Evolutionary conservation across 2,329 filamentous ascomycete genomes (phyloP), one percentile per base, ranked within the genome.

Genomic region (Talaromyces sp.): DNA sequence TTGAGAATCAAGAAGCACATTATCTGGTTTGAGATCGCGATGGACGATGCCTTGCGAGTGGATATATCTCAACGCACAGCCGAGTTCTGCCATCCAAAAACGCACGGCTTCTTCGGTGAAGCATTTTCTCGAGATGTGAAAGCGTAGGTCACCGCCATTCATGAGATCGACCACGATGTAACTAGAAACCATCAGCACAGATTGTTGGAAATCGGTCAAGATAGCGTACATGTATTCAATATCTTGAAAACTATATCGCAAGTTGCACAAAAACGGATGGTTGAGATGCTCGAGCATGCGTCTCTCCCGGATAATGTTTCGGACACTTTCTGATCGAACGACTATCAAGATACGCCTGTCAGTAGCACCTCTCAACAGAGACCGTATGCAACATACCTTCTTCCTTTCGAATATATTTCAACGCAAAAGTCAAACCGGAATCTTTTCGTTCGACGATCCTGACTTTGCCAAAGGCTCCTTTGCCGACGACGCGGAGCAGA

Each of bases 341-440:
- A 99, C 93, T 96, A 72, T 66, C 69, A 64, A 71, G 43, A 15
- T n/a, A 5, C 33, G 22, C 6, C 6, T 10, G 37, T 46, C 67
- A 58, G 60, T 65, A 62, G 19, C 19, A 19, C 21, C 22, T 17
- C 9, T n/a, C 37, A 13, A 39, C 19, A 41, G 31, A 17, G 15
- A 11, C 7, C 19, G 52, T 58, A 76, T 9, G 21, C 1, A 22
- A 36, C 85, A 62, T 70, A 92, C 91, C 89, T 84, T 97, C 93
- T 88, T 97, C 93, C 83, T 97, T 97, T 65, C 92, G 87, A 64
- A 97, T 97, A 75, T 97, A 97, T 76, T 99, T 99, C 64, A 99
- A 82, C 45, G 94, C 94, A 75, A 99, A 99, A 2, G 92, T 93
- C 67, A 97, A 78, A 58, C 87, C 88, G 1, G 91, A 96, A 72